Base-by-base conservation (phyloP, 768 basidiomycete genomes). In the Lepiota venenata region DNA sequence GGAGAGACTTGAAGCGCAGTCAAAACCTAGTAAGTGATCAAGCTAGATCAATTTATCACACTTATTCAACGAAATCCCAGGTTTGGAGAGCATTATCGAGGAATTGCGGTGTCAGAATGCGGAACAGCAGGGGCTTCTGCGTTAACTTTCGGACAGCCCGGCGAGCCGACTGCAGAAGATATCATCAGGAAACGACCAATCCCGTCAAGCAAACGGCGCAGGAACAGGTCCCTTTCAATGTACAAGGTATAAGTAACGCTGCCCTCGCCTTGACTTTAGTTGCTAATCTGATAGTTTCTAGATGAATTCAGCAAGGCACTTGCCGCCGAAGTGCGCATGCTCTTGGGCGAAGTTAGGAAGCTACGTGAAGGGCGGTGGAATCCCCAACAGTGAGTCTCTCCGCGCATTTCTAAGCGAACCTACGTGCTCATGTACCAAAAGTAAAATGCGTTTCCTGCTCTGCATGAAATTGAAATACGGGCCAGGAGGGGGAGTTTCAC, bases 261-360 rank as follows among this genome's bases (percentile, higher is more conserved):
- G 48, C n/a, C n/a, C 32, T 2, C 2, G 29, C 6, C 15, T 20
- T n/a, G 14, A 12, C n/a, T 18, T 27, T 8, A 38, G 38, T 8
- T 5, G 25, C 21, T 56, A 20, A 35, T 52, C 6, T 18, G 58
- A 15, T 42, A 91, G 87, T 93, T 93, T 65, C 78, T 93, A 12
- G 87, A 93, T 56, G 89, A 93, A 52, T 93, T 93, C 71, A 92
- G 89, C 67, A 88, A 84, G 66, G 86, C 91, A 1, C 70, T 93
- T 44, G 89, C 91, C 2, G 76, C 80, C 14, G 91, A 93, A 72
- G 91, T 93, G 8, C 83, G 89, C 29, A 86, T 90, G 79, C 75
- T 93, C 12, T 78, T 93, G 9, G 81, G 79, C 35, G 91, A 93
- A 72, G 91, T 93, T 38, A 88, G 91, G 38, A 88, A 86, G 60